phyloP scores from a whole-genome alignment of 371 early-diverging fungal species.

The Funneliformis caledonium region DNA sequence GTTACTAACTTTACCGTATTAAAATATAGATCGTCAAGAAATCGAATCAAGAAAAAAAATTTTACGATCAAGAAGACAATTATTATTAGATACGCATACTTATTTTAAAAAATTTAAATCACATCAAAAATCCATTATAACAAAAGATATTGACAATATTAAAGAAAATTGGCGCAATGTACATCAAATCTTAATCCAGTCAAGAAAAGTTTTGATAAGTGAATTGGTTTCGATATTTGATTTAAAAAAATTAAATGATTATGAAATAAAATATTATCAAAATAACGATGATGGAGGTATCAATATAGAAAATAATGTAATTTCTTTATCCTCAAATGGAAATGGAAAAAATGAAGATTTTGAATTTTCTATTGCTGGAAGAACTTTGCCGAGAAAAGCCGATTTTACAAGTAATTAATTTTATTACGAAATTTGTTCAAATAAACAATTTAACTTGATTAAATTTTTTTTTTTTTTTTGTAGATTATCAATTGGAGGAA shows the following conservation, averaged over 20 bases:
- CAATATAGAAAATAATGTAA: not conserved
- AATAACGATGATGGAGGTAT: constrained; percentile 16
- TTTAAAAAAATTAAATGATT: constrained; percentile 52
- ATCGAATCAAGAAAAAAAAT: constrained; percentile 40
- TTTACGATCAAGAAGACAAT: constrained; percentile 45
- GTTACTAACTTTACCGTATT: not conserved
- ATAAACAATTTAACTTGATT: not conserved
- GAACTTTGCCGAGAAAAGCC: constrained; percentile 49
- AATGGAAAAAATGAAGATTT: constrained; percentile 48
- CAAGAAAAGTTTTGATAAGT: constrained; percentile 56
- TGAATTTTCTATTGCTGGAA: constrained; percentile 61
- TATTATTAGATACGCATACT: constrained; percentile 45
- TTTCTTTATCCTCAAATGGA: constrained; percentile 23
- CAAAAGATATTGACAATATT: constrained; percentile 41
- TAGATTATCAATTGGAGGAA: constrained; percentile 68
- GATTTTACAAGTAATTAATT: constrained; percentile 53
- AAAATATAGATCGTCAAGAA: constrained; percentile 46
- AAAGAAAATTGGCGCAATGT: constrained; percentile 45
- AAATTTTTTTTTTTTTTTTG: constrained; percentile 44
- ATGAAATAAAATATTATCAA: constrained; percentile 40
- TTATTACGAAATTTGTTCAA: constrained; percentile 27
- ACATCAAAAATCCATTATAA: constrained; percentile 43
- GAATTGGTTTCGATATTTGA: constrained; percentile 65
- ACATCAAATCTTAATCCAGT: constrained; percentile 47
- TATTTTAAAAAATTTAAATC: constrained; percentile 46